A percentile compares a stretch with the other conserved stretches of the same genome.
These are phyloP conservation scores for Colletotrichum tropicicola DNA, from an alignment of 2,329 filamentous ascomycete species.

Conservation along the genomic window DNA sequence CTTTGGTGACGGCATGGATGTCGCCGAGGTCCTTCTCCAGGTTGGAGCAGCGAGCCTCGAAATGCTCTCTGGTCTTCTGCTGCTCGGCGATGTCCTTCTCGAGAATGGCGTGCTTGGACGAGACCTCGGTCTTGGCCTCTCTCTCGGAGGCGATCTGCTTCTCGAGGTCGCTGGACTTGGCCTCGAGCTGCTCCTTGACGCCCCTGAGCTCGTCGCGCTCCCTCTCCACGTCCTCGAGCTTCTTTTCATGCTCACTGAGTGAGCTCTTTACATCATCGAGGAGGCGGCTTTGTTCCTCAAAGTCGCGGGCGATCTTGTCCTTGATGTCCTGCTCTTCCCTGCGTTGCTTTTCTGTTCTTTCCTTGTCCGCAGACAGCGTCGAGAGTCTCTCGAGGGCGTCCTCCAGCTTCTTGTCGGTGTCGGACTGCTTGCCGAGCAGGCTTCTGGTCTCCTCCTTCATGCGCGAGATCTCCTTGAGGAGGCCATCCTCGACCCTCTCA, in stretches of 20 bases:
- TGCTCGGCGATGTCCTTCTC: constrained; percentile 14
- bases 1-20: constrained; percentile 21
- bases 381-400: constrained; percentile 22
- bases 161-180: constrained; percentile 20
- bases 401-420: constrained; percentile 24
- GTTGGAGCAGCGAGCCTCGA: background rate
- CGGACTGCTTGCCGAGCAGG: constrained; percentile 23
- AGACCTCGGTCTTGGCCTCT: constrained; percentile 9
- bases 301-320: constrained; percentile 17
- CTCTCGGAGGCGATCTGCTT: constrained; percentile 10
- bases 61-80: constrained; percentile 1
- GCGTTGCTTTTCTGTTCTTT: constrained; percentile 10
- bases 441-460: constrained; percentile 26
- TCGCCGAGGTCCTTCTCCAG: constrained; percentile 22
- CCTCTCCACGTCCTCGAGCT: constrained; percentile 1
- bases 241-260: constrained; percentile 18
- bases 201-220: constrained; percentile 26
- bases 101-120: constrained; percentile 4
- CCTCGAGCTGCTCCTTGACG: constrained; percentile 17
- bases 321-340: constrained; percentile 16
- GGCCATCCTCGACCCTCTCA: constrained; percentile 17
- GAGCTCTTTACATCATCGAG: constrained; percentile 23
- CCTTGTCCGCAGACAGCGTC: constrained; percentile 22
- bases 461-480: constrained; percentile 24
- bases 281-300: constrained; percentile 21